Evolutionary conservation across 73 alveolate species (phyloP), one percentile per base, ranked within the genome.

Genomic region (Symbiodinium natans): DNA sequence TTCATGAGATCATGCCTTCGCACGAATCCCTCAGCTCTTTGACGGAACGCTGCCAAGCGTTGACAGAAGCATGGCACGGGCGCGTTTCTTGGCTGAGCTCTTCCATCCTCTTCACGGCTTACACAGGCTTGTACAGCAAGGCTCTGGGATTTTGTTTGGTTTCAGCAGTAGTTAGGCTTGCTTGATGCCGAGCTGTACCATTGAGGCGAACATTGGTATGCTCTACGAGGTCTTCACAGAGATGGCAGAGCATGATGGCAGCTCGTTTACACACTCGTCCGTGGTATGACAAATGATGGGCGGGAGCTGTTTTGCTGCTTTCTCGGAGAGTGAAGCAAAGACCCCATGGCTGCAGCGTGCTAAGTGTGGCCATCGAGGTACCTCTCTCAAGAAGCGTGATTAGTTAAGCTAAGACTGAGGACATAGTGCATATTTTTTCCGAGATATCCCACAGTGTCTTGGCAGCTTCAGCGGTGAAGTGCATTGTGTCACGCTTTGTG

Each of bases 1-100:
- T 42, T 34, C 98, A 92, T 31, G 98, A 92, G 63, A 77, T 92
- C 92, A 92, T 92, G 98, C 98, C 98, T 8, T 77, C 98, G 39
- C 92, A 92, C 25, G 85, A 23, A 33, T 36, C 41, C n/a, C 46
- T 92, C 52, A 77, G 43, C 41, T 29, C 41, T 31, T 68, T 92
- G 63, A 52, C 71, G 92, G 92, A 92, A 33, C 82, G 43, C 59
- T 92, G 98, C 92, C 68, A 41, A 52, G 73, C 41, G 29, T 77
- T 92, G 25, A 92, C 98, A 23, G 71, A 43, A 92, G 92, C 56
- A 2, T 92, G 98, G 98, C 98, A 92, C 41, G 98, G 98, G 34
- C 92, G 84, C 63, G 95, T 41, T 15, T 25, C 86, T 68, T 41
- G 95, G 87, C 73, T 77, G n/a, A 31, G 8, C 29, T 77, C 33